These are phyloP conservation scores for Ascoidea asiatica DNA, from an alignment of 805 yeast species.

Conservation along the genomic window DNA sequence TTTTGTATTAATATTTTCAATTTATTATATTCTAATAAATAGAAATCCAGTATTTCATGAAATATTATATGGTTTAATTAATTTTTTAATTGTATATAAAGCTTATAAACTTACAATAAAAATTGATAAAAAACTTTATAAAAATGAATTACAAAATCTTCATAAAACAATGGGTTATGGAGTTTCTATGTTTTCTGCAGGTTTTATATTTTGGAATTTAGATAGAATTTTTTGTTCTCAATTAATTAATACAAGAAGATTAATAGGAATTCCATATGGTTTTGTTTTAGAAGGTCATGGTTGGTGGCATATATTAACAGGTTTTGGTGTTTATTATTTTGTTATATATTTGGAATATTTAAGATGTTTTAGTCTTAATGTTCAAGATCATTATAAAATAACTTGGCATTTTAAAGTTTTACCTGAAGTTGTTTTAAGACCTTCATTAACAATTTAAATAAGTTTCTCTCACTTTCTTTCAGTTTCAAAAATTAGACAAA, in stretches of 20 bases:
- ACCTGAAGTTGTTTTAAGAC: conserved; percentile 35
- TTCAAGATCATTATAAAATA: conserved; percentile 40
- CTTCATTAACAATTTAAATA: no score
- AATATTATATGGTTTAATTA: conserved; percentile 67
- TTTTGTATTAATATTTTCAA: conserved; percentile 9
- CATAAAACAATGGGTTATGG: conserved; percentile 46
- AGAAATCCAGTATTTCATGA: conserved; percentile 86
- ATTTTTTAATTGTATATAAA: conserved; percentile 55
- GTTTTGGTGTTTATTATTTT: conserved; percentile 78
- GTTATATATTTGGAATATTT: conserved; percentile 68
- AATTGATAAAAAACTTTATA: conserved; percentile 4
- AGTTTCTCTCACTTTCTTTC: no score
- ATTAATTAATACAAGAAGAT: conserved; percentile 8
- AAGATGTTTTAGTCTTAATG: conserved; percentile 48
- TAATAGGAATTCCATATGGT: conserved; percentile 74
- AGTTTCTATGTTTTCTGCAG: conserved; percentile 47
- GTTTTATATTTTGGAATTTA: conserved; percentile 79
- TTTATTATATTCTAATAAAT: conserved; percentile 48
- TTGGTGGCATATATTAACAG: conserved; percentile 93
- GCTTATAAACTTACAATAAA: conserved; percentile 34
- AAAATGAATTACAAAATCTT: conserved; percentile 21
- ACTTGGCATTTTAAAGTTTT: conserved; percentile 46
- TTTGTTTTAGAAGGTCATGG: conserved; percentile 84
- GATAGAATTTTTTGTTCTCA: conserved; percentile 64
- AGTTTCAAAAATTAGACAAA: no score